phyloP scores from a whole-genome alignment of 2,329 filamentous ascomycete species.

The Chrysosporium queenslandicum region DNA sequence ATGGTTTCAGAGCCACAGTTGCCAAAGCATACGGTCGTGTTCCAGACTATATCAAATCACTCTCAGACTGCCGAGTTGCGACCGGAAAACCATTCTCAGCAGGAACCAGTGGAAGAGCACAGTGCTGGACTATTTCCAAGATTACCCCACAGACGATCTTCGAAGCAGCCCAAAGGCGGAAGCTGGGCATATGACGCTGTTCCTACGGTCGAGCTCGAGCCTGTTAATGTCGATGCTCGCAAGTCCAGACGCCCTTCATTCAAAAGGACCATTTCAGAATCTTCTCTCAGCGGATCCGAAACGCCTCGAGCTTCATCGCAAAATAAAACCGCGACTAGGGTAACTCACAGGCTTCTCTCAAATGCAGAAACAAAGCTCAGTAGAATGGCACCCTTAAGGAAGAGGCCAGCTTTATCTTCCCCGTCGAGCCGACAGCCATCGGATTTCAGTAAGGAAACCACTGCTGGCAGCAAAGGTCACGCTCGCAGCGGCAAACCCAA shows the following conservation, averaged over 20 bases:
- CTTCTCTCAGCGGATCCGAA: constrained; percentile 20
- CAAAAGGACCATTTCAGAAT: constrained; percentile 10
- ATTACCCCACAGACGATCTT: not conserved
- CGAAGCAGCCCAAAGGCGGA: not conserved
- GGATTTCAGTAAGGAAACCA: not conserved
- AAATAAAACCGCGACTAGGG: constrained; percentile 20
- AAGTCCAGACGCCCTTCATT: not conserved
- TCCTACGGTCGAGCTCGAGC: constrained; percentile 1
- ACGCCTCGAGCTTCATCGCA: constrained; percentile 18
- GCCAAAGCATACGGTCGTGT: constrained; percentile 39
- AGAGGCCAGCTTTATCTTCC: not conserved
- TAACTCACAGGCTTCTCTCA: constrained; percentile 29
- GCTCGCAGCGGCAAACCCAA: not conserved
- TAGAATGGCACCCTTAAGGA: constrained; percentile 14
- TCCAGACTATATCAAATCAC: constrained; percentile 37
- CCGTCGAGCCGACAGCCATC: not conserved
- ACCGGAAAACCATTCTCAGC: constrained; percentile 14
- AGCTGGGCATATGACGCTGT: constrained; percentile 1
- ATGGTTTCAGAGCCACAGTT: constrained; percentile 13
- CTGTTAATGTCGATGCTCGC: not conserved
- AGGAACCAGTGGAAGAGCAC: not conserved
- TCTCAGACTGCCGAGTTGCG: constrained; percentile 31
- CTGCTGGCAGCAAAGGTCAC: not conserved
- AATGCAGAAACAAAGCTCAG: constrained; percentile 22
- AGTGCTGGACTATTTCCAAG: not conserved